Evolutionary conservation across 768 basidiomycete species (phyloP).

Genomic region (Tulasnella sp.): DNA sequence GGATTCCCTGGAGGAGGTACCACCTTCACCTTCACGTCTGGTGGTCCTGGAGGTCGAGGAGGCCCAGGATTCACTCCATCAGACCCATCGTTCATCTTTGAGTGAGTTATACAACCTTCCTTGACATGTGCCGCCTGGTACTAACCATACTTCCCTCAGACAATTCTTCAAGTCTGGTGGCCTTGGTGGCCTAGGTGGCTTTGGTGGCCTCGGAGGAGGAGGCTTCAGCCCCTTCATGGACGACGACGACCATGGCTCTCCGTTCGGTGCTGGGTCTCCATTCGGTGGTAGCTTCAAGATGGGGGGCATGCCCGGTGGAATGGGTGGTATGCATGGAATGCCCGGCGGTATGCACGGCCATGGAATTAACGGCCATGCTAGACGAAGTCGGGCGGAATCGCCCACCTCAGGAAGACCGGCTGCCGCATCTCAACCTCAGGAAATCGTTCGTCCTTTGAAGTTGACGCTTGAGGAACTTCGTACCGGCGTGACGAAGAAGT

Average conservation of each 20-base stretch:
- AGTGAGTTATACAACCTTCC: constrained; percentile 38
- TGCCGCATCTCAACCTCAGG: constrained; percentile 21
- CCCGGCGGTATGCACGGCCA: constrained; percentile 20
- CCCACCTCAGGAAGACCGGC: constrained; percentile 14
- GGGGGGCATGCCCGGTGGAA: constrained; percentile 26
- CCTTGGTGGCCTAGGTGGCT: constrained; percentile 20
- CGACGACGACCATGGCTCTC: constrained; percentile 30
- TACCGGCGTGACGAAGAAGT: constrained; percentile 70
- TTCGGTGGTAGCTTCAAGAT: constrained; percentile 27
- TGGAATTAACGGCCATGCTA: constrained; percentile 19
- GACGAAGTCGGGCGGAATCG: constrained; percentile 26
- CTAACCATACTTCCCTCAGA: constrained; percentile 28
- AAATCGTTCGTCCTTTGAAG: constrained; percentile 74
- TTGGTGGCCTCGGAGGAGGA: constrained; percentile 16
- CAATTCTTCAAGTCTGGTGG: constrained; percentile 37
- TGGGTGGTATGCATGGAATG: constrained; percentile 28
- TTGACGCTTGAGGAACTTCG: constrained; percentile 80
- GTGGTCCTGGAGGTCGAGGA: constrained; percentile 34
- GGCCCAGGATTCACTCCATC: constrained; percentile 54
- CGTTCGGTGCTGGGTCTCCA: constrained; percentile 32
- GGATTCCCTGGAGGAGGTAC: constrained; percentile 27
- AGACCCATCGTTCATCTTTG: constrained; percentile 83
- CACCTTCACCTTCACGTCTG: constrained; percentile 47
- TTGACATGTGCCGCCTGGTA: background rate
- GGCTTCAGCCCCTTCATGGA: constrained; percentile 17